Base-by-base conservation (phyloP, 2,329 filamentous ascomycete species). In the Fusarium coffeatum region DNA sequence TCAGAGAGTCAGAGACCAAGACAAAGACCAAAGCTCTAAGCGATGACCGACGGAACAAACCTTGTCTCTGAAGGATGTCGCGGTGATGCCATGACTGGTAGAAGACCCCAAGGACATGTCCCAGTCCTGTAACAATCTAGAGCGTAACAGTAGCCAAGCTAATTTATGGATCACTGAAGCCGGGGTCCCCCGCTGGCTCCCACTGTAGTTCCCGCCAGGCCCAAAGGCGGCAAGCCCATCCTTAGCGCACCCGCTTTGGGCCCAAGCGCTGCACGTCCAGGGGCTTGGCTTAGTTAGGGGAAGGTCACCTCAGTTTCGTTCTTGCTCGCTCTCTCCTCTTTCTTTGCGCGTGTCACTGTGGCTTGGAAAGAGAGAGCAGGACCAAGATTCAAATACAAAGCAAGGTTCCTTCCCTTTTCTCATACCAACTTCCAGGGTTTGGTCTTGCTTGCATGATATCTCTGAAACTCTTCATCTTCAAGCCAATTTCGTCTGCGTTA, bases 241-340 rank as follows among this genome's bases (percentile, higher is more conserved):
- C 40, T 32, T 74, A 74, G 72, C 65, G 58, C 70, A 68, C 70
- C 72, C 72, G 72, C 59, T 70, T 73, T 47, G 15, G 66, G 68
- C 64, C 69, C 69, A 72, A 74, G 72, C 71, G 69, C 49, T 64
- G 48, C 58, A 51, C 53, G 45, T 69, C 37, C 54, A 60, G 46
- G 66, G 37, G 27, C 66, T 61, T 69, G 47, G 41, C 27, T 69
- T 54, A 68, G 63, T 64, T 62, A 56, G 51, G 59, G 67, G 55
- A 22, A 63, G 64, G 60, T 47, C 49, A 43, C 40, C 49, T 59
- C 48, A 45, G 48, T 58, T 30, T 30, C 28, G 28, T n/a, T 60
- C 41, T 64, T 42, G 50, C 54, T 53, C 46, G 28, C 46, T 55
- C 54, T 46, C 58, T 60, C 49, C 54, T 55, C 51, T 22, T 63